Evolutionary conservation across 768 basidiomycete species (phyloP).

Genomic region (Lanmaoa rubissima): DNA sequence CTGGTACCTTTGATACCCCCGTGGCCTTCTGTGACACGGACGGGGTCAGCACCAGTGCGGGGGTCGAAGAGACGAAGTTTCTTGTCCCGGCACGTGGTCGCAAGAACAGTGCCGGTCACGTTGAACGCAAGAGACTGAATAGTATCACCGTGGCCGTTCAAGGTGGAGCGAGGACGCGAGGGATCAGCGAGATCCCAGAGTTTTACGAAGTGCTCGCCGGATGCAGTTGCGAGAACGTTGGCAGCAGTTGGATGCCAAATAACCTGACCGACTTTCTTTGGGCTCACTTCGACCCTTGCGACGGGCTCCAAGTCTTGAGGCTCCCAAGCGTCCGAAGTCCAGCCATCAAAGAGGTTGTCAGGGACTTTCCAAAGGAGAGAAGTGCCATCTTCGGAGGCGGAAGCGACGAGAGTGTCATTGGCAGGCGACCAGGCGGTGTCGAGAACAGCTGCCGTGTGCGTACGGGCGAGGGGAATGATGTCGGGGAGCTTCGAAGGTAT

Average conservation of each 20-base stretch:
- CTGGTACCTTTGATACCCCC: slow-evolving; percentile 91
- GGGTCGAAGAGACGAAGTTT: slow-evolving; percentile 92
- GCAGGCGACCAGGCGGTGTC: slow-evolving; percentile 98
- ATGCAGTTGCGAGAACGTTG: slow-evolving; percentile 78
- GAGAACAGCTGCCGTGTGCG: slow-evolving; percentile 79
- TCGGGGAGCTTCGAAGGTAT: slow-evolving; percentile 87
- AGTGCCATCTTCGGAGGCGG: slow-evolving; percentile 93
- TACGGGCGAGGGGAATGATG: slow-evolving; percentile 86
- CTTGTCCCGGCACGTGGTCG: slow-evolving; percentile 89
- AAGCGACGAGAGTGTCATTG: slow-evolving; percentile 87
- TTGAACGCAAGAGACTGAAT: slow-evolving; percentile 87
- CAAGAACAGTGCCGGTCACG: slow-evolving; percentile 73
- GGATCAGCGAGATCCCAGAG: slow-evolving; percentile 87
- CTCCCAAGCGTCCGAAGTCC: slow-evolving; percentile 81
- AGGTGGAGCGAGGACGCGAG: slow-evolving; percentile 56
- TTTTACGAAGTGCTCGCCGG: slow-evolving; percentile 84
- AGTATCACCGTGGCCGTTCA: slow-evolving; percentile 80
- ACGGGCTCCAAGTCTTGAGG: slow-evolving; percentile 85
- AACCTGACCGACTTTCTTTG: slow-evolving; percentile 92
- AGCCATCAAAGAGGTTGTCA: slow-evolving; percentile 68
- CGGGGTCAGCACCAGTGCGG: slow-evolving; percentile 77
- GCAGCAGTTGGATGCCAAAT: slow-evolving; percentile 90
- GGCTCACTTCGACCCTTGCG: slow-evolving; percentile 71
- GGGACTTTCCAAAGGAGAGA: slow-evolving; percentile 88
- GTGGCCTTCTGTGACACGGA: slow-evolving; percentile 83